Conservation (phyloP, 768 basidiomycete genomes). For the Rhizopogon vesiculosus region DNA sequence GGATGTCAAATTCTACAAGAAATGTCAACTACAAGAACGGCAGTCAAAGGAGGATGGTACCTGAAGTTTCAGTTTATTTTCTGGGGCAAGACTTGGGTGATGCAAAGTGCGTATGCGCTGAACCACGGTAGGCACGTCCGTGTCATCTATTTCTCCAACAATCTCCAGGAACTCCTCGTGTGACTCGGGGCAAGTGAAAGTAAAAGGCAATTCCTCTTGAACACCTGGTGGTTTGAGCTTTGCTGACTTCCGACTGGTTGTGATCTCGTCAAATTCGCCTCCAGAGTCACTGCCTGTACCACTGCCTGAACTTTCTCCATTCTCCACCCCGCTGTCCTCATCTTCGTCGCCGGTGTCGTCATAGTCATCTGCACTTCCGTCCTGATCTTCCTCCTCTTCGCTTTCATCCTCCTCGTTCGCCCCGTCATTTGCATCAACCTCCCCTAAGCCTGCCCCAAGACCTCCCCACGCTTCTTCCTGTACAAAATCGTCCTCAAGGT, state of each 20-base stretch:
- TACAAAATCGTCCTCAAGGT: slow-evolving; percentile 84
- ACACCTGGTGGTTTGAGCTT: slow-evolving; percentile 25
- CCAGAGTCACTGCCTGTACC: slow-evolving; percentile 27
- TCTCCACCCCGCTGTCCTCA: slow-evolving; percentile 36
- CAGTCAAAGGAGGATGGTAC: slow-evolving; percentile 35
- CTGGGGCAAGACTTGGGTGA: slow-evolving; percentile 87
- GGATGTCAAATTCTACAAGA: slow-evolving; percentile 56
- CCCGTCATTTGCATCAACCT: slow-evolving; percentile 38
- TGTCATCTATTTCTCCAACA: slow-evolving; percentile 62
- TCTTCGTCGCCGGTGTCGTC: slow-evolving; percentile 24
- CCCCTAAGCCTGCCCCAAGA: slow-evolving; percentile 27
- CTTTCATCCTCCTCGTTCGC: slow-evolving; percentile 23
- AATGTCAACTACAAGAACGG: neutral
- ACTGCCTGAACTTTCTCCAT: slow-evolving; percentile 9
- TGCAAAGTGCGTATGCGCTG: slow-evolving; percentile 88
- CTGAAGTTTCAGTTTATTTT: slow-evolving; percentile 91
- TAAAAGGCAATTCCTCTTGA: slow-evolving; percentile 79
- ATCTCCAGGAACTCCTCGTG: slow-evolving; percentile 92
- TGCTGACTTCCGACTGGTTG: slow-evolving; percentile 25
- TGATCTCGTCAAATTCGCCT: slow-evolving; percentile 42
- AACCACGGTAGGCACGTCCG: slow-evolving; percentile 73
- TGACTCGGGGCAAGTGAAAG: slow-evolving; percentile 81
- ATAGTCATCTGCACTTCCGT: slow-evolving; percentile 28
- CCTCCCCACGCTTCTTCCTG: slow-evolving; percentile 32
- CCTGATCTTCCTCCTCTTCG: slow-evolving; percentile 26